Evolutionary conservation across 2,329 filamentous ascomycete genomes (phyloP).

Genomic region (Ophiostoma pallidulum): DNA sequence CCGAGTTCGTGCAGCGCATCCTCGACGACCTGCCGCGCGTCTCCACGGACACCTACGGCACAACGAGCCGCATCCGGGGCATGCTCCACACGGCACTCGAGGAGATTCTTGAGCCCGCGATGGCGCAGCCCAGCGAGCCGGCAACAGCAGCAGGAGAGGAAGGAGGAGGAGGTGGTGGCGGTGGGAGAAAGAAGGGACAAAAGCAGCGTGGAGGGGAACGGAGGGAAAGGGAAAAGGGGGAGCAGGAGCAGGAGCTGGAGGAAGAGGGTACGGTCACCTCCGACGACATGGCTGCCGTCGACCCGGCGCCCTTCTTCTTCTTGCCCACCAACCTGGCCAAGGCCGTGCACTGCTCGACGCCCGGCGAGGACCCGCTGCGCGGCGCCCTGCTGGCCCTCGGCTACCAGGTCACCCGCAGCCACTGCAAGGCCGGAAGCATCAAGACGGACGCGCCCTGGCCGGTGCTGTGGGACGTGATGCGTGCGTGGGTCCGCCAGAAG

Average conservation of each 20-base stretch:
- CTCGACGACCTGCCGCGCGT: conserved; percentile 61
- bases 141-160: no score
- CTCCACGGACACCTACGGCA: conserved; percentile 65
- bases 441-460: conserved; percentile 91
- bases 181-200: no score
- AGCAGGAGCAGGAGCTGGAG: no score
- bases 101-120: conserved; percentile 58
- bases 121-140: conserved; percentile 22
- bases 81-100: conserved; percentile 87
- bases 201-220: no score
- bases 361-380: conserved; percentile 67
- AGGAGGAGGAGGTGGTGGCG: no score
- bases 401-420: conserved; percentile 74
- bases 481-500: conserved; percentile 80
- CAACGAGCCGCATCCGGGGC: conserved; percentile 71
- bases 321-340: conserved; percentile 65
- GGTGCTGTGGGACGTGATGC: conserved; percentile 85
- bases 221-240: no score
- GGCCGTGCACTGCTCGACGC: conserved; percentile 68
- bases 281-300: conserved; percentile 45
- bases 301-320: conserved; percentile 80
- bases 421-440: conserved; percentile 81
- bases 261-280: conserved; percentile 11
- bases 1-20: conserved; percentile 70
- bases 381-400: conserved; percentile 75